Percentiles rank a stretch among this genome's conserved stretches.
These are phyloP conservation scores for Olyra latifolia DNA, from an alignment of 176 grass and related monocot species.

Conservation along the genomic window DNA sequence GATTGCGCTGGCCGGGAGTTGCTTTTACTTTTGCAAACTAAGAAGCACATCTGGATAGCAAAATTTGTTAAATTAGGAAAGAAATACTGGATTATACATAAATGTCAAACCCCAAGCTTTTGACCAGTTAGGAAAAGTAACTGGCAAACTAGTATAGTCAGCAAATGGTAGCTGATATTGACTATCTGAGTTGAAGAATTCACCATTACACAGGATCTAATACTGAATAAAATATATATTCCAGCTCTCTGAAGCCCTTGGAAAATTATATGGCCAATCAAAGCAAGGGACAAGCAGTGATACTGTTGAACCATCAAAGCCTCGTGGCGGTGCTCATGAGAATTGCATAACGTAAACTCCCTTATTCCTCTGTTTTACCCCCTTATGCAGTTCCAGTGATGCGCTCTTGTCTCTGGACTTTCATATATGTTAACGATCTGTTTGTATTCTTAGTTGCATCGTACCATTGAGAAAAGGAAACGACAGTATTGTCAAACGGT, in stretches of 20 bases:
- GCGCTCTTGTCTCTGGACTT: neutral
- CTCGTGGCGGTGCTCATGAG: slow-evolving; percentile 82
- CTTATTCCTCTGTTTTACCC: neutral
- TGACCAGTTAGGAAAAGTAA: neutral
- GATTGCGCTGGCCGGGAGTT: neutral
- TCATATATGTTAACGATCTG: neutral
- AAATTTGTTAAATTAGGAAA: neutral
- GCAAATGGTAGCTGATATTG: neutral
- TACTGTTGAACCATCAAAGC: slow-evolving; percentile 69
- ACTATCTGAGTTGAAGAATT: neutral
- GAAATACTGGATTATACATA: neutral
- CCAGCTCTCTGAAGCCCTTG: slow-evolving; percentile 98
- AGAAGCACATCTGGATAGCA: neutral
- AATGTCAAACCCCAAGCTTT: neutral
- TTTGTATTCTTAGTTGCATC: slow-evolving; percentile 61
- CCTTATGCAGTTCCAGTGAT: neutral
- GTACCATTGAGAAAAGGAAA: slow-evolving; percentile 58
- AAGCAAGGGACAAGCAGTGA: slow-evolving; percentile 75
- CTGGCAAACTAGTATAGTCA: neutral
- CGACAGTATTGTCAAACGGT: slow-evolving; percentile 47
- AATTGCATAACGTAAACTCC: slow-evolving; percentile 89
- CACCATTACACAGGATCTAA: neutral
- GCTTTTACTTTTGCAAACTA: neutral
- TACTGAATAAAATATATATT: slow-evolving; percentile 16
- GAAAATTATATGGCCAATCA: slow-evolving; percentile 90